A percentile compares a stretch with the other conserved stretches of the same genome.
Evolutionary conservation across 73 alveolate genomes (phyloP).

Genomic region (Stentor coeruleus): DNA sequence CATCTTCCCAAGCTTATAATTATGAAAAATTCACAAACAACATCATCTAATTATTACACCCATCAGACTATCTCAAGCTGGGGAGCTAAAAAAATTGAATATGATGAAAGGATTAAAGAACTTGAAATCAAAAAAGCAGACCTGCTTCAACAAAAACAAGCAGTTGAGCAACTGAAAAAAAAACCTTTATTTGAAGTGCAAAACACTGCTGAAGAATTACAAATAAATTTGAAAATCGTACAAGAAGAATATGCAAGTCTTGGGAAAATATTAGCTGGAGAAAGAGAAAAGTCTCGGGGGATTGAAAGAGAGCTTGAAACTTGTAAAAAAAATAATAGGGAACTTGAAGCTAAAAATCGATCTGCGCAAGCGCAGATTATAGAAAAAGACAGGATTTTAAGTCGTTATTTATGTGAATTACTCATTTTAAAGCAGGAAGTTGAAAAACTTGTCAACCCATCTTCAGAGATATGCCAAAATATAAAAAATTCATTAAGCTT

Average conservation of each 20-base stretch:
- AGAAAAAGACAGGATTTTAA: neutral
- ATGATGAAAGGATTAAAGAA: too few species aligned
- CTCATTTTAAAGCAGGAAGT: neutral
- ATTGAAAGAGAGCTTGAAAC: neutral
- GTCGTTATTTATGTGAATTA: neutral
- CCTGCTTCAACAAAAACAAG: too few species aligned
- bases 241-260: neutral
- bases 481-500: neutral
- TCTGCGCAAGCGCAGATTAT: neutral
- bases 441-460: slow-evolving; percentile 8
- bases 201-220: neutral
- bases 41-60: too few species aligned
- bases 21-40: too few species aligned
- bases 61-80: too few species aligned
- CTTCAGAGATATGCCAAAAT: neutral
- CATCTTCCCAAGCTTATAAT: too few species aligned
- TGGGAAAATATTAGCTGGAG: neutral
- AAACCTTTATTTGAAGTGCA: too few species aligned
- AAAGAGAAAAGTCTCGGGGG: neutral
- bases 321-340: neutral
- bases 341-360: neutral
- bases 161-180: too few species aligned
- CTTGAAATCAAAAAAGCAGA: too few species aligned
- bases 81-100: too few species aligned
- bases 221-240: neutral